A percentile compares a stretch with the other conserved stretches of the same genome.
These are phyloP conservation scores for Globisporangium cylindrosporum DNA, from an alignment of 352 stramenopile genomes.

Conservation along the genomic window DNA sequence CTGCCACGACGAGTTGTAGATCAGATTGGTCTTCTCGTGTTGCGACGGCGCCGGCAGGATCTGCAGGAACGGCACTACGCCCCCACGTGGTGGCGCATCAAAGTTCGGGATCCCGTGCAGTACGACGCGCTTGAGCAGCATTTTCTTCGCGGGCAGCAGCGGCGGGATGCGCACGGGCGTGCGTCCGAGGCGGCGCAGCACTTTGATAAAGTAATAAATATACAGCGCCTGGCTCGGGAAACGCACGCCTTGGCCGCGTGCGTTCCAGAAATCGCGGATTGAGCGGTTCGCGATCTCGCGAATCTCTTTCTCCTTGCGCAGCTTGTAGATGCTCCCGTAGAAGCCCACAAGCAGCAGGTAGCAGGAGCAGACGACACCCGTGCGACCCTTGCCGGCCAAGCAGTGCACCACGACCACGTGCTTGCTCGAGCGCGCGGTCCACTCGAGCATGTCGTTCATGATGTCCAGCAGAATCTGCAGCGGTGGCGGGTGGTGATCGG, in stretches of 20 bases:
- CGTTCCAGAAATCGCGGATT: slow-evolving; percentile 77
- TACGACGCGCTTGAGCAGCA: slow-evolving; percentile 53
- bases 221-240: slow-evolving; percentile 83
- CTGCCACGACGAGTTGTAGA: slow-evolving; percentile 78
- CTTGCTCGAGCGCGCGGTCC: slow-evolving; percentile 53
- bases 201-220: slow-evolving; percentile 88
- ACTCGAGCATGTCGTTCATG: slow-evolving; percentile 84
- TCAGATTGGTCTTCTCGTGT: slow-evolving; percentile 44
- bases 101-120: slow-evolving; percentile 79
- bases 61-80: slow-evolving; percentile 64
- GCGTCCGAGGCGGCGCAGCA: slow-evolving; percentile 43
- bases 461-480: slow-evolving; percentile 79
- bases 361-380: slow-evolving; percentile 79
- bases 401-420: slow-evolving; percentile 84
- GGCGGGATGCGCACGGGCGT: slow-evolving; percentile 57
- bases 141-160: slow-evolving; percentile 51
- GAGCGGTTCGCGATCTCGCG: slow-evolving; percentile 58
- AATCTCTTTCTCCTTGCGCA: slow-evolving; percentile 63
- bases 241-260: slow-evolving; percentile 72
- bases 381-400: slow-evolving; percentile 76
- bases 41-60: slow-evolving; percentile 63
- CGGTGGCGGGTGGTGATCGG: slow-evolving; percentile 77
- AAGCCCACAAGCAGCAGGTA: slow-evolving; percentile 74
- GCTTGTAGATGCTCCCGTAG: slow-evolving; percentile 68
- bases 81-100: slow-evolving; percentile 52